phyloP scores from a whole-genome alignment of 106 monocot genomes.

The Cymbidium sinense region DNA sequence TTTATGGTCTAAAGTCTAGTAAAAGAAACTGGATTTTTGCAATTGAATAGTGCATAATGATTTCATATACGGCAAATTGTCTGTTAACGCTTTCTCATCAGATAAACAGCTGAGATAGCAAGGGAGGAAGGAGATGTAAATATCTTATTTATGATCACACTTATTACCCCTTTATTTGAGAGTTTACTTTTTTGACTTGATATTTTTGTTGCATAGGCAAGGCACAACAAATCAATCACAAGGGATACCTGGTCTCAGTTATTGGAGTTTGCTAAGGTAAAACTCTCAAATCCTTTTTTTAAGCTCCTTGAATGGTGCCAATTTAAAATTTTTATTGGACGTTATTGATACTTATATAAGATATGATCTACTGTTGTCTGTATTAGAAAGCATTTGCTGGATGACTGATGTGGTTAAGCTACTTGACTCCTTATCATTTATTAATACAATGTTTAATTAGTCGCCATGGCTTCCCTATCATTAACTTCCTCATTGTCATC shows the following conservation, averaged over 20 bases:
- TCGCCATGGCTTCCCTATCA: too few relatives aligned
- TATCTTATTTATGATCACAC: not conserved
- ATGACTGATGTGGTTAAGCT: too few relatives aligned
- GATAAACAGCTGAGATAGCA: not conserved
- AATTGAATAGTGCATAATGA: not conserved
- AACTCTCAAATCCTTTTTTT: not conserved
- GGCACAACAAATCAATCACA: constrained; percentile 91
- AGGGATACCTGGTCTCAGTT: constrained; percentile 86
- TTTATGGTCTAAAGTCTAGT: not conserved
- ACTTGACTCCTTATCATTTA: too few relatives aligned
- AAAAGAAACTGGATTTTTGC: not conserved
- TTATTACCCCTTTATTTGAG: not conserved
- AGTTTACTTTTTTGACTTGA: not conserved
- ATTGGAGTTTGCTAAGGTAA: constrained; percentile 88
- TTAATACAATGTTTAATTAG: too few relatives aligned
- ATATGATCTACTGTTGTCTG: too few relatives aligned
- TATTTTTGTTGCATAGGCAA: constrained; percentile 31
- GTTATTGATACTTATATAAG: not conserved
- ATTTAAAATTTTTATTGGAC: not conserved
- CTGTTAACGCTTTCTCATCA: not conserved
- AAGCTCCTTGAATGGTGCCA: not conserved
- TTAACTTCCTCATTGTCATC: too few relatives aligned
- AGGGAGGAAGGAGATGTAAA: not conserved
- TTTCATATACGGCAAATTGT: constrained; percentile 2
- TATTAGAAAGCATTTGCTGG: too few relatives aligned